Evolutionary conservation across 2,329 filamentous ascomycete genomes (phyloP).

Genomic region (Fonsecaea nubica): DNA sequence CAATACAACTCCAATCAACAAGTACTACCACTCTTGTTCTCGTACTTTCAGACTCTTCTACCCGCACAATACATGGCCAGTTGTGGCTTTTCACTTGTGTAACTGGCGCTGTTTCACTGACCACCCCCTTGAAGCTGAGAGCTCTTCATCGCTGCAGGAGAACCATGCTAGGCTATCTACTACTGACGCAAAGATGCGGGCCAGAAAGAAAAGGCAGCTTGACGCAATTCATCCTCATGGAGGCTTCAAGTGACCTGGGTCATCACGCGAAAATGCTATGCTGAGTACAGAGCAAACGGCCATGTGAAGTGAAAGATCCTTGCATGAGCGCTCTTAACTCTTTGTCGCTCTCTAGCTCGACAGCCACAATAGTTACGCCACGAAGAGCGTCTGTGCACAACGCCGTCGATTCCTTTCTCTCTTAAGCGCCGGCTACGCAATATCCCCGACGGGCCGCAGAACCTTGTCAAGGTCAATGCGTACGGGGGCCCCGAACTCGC

Average conservation of each 20-base stretch:
- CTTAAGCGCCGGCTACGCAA: not conserved
- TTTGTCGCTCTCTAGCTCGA: not conserved
- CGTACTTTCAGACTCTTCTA: not conserved
- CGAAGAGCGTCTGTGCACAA: not conserved
- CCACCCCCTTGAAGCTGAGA: not conserved
- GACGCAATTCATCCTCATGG: not conserved
- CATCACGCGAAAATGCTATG: not conserved
- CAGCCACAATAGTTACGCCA: not conserved
- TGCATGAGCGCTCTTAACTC: not conserved
- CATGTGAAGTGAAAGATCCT: not conserved
- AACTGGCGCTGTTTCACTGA: not conserved
- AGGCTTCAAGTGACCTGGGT: not conserved
- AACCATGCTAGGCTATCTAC: not conserved
- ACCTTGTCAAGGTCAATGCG: not conserved
- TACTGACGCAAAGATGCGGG: not conserved
- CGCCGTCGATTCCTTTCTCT: not conserved
- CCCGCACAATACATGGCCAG: not conserved
- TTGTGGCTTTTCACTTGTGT: not conserved
- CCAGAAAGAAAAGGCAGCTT: not conserved
- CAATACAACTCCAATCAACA: not conserved
- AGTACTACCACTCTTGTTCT: not conserved
- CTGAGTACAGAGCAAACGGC: not conserved
- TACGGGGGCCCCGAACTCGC: not conserved
- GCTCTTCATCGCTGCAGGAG: not conserved
- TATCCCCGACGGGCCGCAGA: not conserved